These are phyloP conservation scores for Lanmaoa pseudosensibilis DNA, from an alignment of 768 basidiomycete species.

Conservation along the genomic window DNA sequence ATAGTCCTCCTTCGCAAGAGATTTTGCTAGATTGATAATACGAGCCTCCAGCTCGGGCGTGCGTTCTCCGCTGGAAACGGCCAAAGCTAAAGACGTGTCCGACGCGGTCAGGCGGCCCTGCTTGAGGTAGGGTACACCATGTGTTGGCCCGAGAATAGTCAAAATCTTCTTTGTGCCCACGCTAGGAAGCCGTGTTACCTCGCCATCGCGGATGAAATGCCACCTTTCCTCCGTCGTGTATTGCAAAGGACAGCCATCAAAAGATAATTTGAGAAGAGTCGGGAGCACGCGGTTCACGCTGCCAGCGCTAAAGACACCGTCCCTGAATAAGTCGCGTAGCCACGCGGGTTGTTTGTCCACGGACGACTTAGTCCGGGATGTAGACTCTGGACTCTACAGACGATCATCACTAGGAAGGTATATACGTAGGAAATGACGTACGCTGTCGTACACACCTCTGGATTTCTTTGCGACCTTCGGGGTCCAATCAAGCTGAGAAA, in stretches of 20 bases:
- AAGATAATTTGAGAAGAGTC: conserved; percentile 61
- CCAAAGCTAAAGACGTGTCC: conserved; percentile 45
- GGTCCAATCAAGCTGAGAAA: conserved; percentile 93
- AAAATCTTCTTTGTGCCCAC: conserved; percentile 43
- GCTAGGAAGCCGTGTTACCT: conserved; percentile 43
- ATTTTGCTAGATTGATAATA: conserved; percentile 44
- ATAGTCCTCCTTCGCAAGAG: conserved; percentile 24
- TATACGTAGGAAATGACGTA: conserved; percentile 9
- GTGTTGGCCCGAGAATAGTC: conserved; percentile 45
- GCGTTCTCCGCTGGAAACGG: conserved; percentile 46
- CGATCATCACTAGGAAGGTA: background rate
- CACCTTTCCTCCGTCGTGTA: conserved; percentile 61
- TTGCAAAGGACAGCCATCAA: conserved; percentile 58
- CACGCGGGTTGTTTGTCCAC: conserved; percentile 46
- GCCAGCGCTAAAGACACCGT: conserved; percentile 40
- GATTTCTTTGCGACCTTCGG: conserved; percentile 77
- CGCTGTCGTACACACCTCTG: conserved; percentile 49
- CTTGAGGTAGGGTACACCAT: conserved; percentile 47
- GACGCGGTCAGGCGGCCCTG: conserved; percentile 42
- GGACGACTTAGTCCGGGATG: background rate
- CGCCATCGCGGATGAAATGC: conserved; percentile 49
- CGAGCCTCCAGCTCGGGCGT: conserved; percentile 33
- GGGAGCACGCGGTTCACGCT: conserved; percentile 57
- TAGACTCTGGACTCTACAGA: conserved; percentile 4
- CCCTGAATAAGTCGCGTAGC: conserved; percentile 51